These are phyloP conservation scores for Passiflora organensis DNA, from an alignment of 345 rosid species.

Conservation along the genomic window DNA sequence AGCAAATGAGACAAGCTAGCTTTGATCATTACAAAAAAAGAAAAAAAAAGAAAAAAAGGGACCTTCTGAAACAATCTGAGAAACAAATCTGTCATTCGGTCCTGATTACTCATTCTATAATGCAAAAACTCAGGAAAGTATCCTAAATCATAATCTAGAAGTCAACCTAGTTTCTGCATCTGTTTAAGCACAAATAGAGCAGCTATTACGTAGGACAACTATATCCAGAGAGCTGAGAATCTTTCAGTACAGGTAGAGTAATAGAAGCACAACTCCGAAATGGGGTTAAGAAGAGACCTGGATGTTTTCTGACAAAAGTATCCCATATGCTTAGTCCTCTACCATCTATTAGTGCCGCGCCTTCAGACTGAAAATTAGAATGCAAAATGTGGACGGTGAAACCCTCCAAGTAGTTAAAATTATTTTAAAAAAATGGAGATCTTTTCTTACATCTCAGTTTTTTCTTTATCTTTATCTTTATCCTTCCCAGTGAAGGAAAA, in stretches of 20 bases:
- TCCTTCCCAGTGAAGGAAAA: background rate
- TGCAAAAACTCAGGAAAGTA: background rate
- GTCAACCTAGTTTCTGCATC: too few relatives aligned
- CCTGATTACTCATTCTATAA: background rate
- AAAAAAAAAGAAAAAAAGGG: background rate
- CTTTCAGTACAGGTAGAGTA: too few relatives aligned
- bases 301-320: slow-evolving; percentile 12
- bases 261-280: too few relatives aligned
- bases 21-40: too few relatives aligned
- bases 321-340: slow-evolving; percentile 23
- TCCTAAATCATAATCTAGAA: too few relatives aligned
- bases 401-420: background rate
- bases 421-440: background rate
- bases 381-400: too few relatives aligned
- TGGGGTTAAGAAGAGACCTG: background rate
- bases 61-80: background rate
- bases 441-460: background rate
- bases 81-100: background rate
- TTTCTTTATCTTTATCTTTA: background rate
- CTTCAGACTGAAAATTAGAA: slow-evolving; percentile 12
- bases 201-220: too few relatives aligned
- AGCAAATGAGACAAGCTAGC: background rate
- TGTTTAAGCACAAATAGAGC: too few relatives aligned
- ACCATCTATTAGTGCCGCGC: slow-evolving; percentile 12
- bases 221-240: too few relatives aligned